Percentiles rank a stretch among this genome's conserved stretches.
These are phyloP conservation scores for Rubia yunnanensis DNA, from an alignment of 257 asterid species.

Conservation along the genomic window DNA sequence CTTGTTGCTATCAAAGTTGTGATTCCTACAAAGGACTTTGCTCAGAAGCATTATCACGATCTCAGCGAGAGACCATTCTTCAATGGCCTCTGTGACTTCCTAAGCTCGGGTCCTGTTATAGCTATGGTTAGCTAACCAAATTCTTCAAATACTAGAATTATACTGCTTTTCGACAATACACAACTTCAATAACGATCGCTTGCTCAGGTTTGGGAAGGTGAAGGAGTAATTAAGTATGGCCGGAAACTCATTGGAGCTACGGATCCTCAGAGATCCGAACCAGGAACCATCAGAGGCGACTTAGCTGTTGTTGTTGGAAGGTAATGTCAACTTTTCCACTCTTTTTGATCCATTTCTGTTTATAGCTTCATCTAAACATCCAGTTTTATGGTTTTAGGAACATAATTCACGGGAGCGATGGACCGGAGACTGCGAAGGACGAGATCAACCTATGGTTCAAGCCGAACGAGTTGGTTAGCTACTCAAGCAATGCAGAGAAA, in stretches of 20 bases:
- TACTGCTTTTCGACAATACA: neutral
- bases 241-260: slow-evolving; percentile 98
- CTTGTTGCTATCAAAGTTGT: slow-evolving; percentile 79
- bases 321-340: slow-evolving; percentile 21
- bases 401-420: slow-evolving; percentile 95
- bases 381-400: slow-evolving; percentile 46
- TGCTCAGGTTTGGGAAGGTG: slow-evolving; percentile 98
- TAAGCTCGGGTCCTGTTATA: slow-evolving; percentile 97
- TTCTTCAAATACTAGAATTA: neutral
- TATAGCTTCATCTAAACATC: slow-evolving; percentile 1
- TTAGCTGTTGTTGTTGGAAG: slow-evolving; percentile 96
- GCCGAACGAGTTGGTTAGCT: slow-evolving; percentile 80
- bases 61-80: slow-evolving; percentile 93
- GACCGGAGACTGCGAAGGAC: slow-evolving; percentile 98
- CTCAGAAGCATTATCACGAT: slow-evolving; percentile 88
- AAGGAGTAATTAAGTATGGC: slow-evolving; percentile 92
- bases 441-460: slow-evolving; percentile 95
- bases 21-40: slow-evolving; percentile 85
- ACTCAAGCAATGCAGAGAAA: slow-evolving; percentile 78
- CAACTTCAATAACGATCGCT: neutral
- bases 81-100: slow-evolving; percentile 86
- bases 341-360: neutral
- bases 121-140: slow-evolving; percentile 69
- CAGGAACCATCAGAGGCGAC: slow-evolving; percentile 98
- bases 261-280: slow-evolving; percentile 99